Conservation (phyloP, 2,329 filamentous ascomycete genomes). For the Colletotrichum cuscutae region DNA sequence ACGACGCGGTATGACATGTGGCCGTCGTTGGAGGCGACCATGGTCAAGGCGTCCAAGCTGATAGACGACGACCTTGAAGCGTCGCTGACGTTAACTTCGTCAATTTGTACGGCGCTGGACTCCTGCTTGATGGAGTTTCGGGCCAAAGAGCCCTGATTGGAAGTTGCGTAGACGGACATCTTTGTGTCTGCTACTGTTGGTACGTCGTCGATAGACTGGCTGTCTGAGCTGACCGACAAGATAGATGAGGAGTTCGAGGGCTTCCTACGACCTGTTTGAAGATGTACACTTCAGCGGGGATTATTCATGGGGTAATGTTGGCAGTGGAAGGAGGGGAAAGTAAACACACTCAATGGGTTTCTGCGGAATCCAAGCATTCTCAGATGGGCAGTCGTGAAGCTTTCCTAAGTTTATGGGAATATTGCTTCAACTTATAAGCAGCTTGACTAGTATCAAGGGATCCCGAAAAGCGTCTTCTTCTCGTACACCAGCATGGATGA, state of each 20-base stretch:
- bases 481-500: not conserved
- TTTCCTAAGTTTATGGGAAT: not conserved
- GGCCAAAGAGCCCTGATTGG: conserved; percentile 1
- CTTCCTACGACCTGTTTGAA: conserved; percentile 19
- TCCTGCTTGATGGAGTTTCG: conserved; percentile 18
- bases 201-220: conserved; percentile 12
- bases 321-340: not conserved
- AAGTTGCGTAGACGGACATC: conserved; percentile 6
- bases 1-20: not conserved
- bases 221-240: conserved; percentile 9
- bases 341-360: conserved; percentile 28
- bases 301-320: not conserved
- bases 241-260: conserved; percentile 25
- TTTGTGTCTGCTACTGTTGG: not conserved
- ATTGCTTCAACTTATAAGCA: conserved; percentile 1
- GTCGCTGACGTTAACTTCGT: conserved; percentile 11
- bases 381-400: not conserved
- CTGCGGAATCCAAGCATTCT: conserved; percentile 33
- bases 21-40: not conserved
- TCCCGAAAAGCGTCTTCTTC: not conserved
- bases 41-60: conserved; percentile 7
- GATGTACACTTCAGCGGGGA: not conserved
- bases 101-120: not conserved
- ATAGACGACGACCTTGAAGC: conserved; percentile 13
- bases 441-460: not conserved